These are phyloP conservation scores for Nemania serpens DNA, from an alignment of 2,329 filamentous ascomycete species.

Conservation along the genomic window DNA sequence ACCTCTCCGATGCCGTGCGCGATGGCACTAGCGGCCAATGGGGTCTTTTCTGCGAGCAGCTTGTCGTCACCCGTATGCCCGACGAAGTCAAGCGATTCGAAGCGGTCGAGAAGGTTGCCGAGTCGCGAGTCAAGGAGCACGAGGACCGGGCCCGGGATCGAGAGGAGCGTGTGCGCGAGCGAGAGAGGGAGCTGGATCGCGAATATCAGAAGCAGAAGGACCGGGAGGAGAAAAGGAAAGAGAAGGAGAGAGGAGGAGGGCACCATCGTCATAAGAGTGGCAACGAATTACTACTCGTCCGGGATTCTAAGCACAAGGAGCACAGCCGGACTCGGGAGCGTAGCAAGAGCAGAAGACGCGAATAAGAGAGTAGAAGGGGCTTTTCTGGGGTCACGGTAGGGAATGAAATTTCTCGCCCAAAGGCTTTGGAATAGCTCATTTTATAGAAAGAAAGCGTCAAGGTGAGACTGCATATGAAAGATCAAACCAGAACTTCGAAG, in stretches of 20 bases:
- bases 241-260: slow-evolving; percentile 19
- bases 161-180: slow-evolving; percentile 30
- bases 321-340: slow-evolving; percentile 33
- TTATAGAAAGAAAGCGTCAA: not conserved
- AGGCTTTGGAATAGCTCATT: too few species aligned
- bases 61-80: slow-evolving; percentile 67
- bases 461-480: slow-evolving; percentile 6
- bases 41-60: slow-evolving; percentile 73
- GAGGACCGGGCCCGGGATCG: slow-evolving; percentile 13
- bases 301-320: slow-evolving; percentile 36
- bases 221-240: not conserved
- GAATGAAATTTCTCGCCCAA: not conserved
- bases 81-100: slow-evolving; percentile 62
- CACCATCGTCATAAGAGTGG: slow-evolving; percentile 25
- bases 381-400: not conserved
- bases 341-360: slow-evolving; percentile 33
- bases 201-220: slow-evolving; percentile 29
- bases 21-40: slow-evolving; percentile 79
- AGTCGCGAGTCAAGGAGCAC: slow-evolving; percentile 18
- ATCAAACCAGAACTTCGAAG: not conserved
- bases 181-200: slow-evolving; percentile 30
- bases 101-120: slow-evolving; percentile 30
- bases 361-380: slow-evolving; percentile 9
- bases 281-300: slow-evolving; percentile 34
- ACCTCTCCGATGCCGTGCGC: slow-evolving; percentile 77